Base-by-base conservation (phyloP, 1,284 basidiomycete genomes). In the Ustilago sp. region DNA sequence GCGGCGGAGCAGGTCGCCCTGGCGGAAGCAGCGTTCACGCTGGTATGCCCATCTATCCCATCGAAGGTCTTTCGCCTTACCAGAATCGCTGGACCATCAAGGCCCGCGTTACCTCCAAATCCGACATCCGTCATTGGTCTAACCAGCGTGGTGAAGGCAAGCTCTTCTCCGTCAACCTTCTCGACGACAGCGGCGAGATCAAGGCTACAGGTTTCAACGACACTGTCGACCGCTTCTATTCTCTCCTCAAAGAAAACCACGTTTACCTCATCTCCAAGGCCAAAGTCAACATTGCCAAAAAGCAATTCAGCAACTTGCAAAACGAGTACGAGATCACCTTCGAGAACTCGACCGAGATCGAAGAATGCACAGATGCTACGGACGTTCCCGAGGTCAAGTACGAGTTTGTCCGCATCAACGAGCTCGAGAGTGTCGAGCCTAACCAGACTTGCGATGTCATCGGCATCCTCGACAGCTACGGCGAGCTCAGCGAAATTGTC, bases 31-130 rank as follows among this genome's bases (percentile, higher is more conserved):
- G 80, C 66, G 57, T 80, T 19, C 71, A 74, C 63, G 73, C 77
- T 17, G 81, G 82, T 34, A 77, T 81, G 69, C 82, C 89, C 77
- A 89, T 91, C 67, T 93, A 91, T 86, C 95, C 95, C 4, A 99
- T 99, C 80, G 95, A 98, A 84, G 93, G 92, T 6, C 90, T 99
- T 56, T 96, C 93, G 81, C 97, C 96, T 8, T 99, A 98, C 86
- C 94, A 97, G 87, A 98, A 97, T 88, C 95, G 95, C 88, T 89
- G 84, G 96, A 96, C 93, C 3, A 98, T 99, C 89, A 95, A 95
- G 86, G 97, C 94, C 31, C 92, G 94, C 57, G 94, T 98, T 53
- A 93, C 91, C 2, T 91, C 93, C 80, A 98, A 96, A 87, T 91
- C 91, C 0, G 96, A 98, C 0, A 91, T 99, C 83, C 93, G 91